phyloP scores from a whole-genome alignment of 2,329 filamentous ascomycete genomes.

The Calonectria pteridis region DNA sequence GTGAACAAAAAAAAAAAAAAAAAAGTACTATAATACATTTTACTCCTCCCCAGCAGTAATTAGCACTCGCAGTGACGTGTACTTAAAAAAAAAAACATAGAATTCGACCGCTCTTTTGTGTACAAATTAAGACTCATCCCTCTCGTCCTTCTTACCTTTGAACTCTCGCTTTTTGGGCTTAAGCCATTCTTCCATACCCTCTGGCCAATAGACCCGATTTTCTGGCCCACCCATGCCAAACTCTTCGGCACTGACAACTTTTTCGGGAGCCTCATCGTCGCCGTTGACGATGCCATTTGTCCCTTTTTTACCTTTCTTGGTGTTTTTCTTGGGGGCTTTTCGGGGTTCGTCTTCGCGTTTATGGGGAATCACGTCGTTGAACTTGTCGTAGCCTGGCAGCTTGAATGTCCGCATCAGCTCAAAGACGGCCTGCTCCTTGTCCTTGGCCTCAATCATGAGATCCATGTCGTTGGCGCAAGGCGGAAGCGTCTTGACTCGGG shows the following conservation, averaged over 20 bases:
- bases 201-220: conserved; percentile 89
- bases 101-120: background rate
- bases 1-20: background rate
- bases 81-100: background rate
- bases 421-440: conserved; percentile 97
- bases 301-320: conserved; percentile 54
- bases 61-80: background rate
- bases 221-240: conserved; percentile 89
- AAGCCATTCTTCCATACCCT: conserved; percentile 91
- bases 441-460: conserved; percentile 99
- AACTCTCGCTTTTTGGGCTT: conserved; percentile 80
- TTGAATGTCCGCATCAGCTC: conserved; percentile 92
- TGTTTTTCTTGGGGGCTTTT: conserved; percentile 55
- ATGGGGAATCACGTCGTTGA: conserved; percentile 84
- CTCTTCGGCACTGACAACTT: conserved; percentile 73
- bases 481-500: conserved; percentile 82
- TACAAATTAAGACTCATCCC: conserved; percentile 42
- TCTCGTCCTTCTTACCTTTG: conserved; percentile 55
- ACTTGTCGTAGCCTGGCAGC: conserved; percentile 80
- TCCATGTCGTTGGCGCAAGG: conserved; percentile 89
- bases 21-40: background rate
- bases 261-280: conserved; percentile 53
- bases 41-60: background rate
- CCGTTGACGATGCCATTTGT: conserved; percentile 53
- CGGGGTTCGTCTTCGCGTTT: conserved; percentile 79